These are phyloP conservation scores for Blastobotrys chiropterorum DNA, from an alignment of 805 yeast genomes.

Conservation along the genomic window DNA sequence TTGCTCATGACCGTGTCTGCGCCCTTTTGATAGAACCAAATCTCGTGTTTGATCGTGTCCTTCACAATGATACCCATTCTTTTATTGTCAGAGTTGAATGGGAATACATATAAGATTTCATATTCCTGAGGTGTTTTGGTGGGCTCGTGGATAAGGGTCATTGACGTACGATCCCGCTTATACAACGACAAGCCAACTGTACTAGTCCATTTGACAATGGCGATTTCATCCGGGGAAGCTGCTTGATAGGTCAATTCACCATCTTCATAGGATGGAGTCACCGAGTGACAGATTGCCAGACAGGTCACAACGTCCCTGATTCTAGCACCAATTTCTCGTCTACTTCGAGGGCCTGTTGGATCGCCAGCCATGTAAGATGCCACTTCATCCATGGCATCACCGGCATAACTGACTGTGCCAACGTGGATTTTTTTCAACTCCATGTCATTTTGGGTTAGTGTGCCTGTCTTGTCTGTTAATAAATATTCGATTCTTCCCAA, in stretches of 20 bases:
- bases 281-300: slow-evolving; percentile 93
- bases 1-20: slow-evolving; percentile 91
- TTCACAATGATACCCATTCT: slow-evolving; percentile 88
- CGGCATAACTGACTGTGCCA: slow-evolving; percentile 88
- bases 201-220: slow-evolving; percentile 90
- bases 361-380: slow-evolving; percentile 48
- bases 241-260: slow-evolving; percentile 84
- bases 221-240: slow-evolving; percentile 97
- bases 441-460: slow-evolving; percentile 97
- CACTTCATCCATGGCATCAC: slow-evolving; percentile 88
- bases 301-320: slow-evolving; percentile 79
- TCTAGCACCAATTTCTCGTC: slow-evolving; percentile 66
- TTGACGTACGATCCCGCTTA: slow-evolving; percentile 73
- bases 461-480: slow-evolving; percentile 92
- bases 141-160: slow-evolving; percentile 60
- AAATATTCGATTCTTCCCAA: slow-evolving; percentile 91
- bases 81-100: slow-evolving; percentile 92
- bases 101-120: slow-evolving; percentile 77
- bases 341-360: slow-evolving; percentile 32
- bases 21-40: slow-evolving; percentile 87
- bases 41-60: slow-evolving; percentile 57
- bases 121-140: slow-evolving; percentile 44
- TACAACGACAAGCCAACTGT: slow-evolving; percentile 73
- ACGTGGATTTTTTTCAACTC: slow-evolving; percentile 87
- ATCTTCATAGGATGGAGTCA: slow-evolving; percentile 84